Percentiles rank a stretch among this genome's conserved stretches.
Conservation (phyloP, 1,284 basidiomycete genomes). For the Puccinia coronata region DNA sequence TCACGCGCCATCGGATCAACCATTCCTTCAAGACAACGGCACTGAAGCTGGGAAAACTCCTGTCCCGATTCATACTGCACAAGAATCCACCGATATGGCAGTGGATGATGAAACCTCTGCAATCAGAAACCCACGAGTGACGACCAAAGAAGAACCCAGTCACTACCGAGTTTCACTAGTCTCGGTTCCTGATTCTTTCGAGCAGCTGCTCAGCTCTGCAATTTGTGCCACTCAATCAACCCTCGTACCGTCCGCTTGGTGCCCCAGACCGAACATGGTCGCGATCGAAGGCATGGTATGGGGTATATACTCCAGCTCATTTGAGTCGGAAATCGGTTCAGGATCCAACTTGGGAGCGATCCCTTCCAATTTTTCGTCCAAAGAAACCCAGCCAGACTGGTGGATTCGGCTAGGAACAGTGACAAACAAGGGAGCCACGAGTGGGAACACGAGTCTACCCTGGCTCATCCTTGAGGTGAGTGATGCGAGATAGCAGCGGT, state of each 20-base stretch:
- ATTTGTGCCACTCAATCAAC: constrained; percentile 8
- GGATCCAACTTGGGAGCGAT: background rate
- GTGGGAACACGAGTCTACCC: constrained; percentile 27
- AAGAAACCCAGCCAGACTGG: constrained; percentile 32
- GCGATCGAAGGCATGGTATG: constrained; percentile 26
- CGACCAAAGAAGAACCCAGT: background rate
- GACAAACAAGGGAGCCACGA: constrained; percentile 37
- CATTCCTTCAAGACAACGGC: background rate
- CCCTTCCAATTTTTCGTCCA: background rate
- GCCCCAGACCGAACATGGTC: constrained; percentile 28
- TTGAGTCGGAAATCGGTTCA: constrained; percentile 10
- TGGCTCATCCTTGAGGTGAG: constrained; percentile 44
- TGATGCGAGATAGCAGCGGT: background rate
- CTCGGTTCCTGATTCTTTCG: constrained; percentile 46
- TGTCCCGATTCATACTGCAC: too few species aligned
- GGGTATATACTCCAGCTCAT: constrained; percentile 39
- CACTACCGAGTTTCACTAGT: constrained; percentile 38
- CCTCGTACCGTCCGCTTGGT: constrained; percentile 24
- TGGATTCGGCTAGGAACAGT: constrained; percentile 33
- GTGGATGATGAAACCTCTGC: background rate
- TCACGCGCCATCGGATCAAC: background rate
- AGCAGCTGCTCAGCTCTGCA: constrained; percentile 26
- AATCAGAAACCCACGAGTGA: too few species aligned
- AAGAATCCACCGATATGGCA: background rate
- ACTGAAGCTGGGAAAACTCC: background rate